phyloP scores from a whole-genome alignment of 2,329 filamentous ascomycete genomes.

The Zasmidium angulare region DNA sequence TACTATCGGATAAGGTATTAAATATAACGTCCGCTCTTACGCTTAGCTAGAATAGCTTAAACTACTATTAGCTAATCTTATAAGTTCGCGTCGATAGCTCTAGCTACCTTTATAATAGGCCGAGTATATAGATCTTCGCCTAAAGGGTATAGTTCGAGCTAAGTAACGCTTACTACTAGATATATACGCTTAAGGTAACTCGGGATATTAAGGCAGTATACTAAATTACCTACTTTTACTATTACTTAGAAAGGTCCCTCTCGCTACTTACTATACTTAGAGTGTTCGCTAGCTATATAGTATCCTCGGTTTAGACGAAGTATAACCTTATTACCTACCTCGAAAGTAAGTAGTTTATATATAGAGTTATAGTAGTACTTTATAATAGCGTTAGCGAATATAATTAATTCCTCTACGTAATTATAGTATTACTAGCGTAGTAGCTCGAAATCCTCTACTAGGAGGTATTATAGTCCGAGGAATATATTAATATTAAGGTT shows the following conservation, averaged over 20 bases:
- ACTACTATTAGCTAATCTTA: not conserved
- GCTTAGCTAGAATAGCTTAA: not conserved
- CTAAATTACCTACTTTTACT: not conserved
- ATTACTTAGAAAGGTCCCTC: not conserved
- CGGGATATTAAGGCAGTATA: not conserved
- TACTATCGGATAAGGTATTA: not conserved
- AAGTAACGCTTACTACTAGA: not conserved
- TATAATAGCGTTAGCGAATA: constrained; percentile 2
- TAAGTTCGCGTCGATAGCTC: too few relatives aligned
- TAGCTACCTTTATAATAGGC: not conserved
- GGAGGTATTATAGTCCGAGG: not conserved
- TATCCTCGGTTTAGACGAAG: not conserved
- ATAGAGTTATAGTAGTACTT: not conserved
- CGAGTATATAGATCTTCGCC: not conserved
- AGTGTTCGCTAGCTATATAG: not conserved
- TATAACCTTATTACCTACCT: not conserved
- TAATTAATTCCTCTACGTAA: not conserved
- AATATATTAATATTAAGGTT: not conserved
- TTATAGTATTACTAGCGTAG: not conserved
- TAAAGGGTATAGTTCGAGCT: not conserved
- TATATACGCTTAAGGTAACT: not conserved
- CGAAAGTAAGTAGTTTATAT: not conserved
- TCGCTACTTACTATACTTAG: too few relatives aligned
- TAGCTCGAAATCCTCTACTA: too few relatives aligned
- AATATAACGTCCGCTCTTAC: not conserved